phyloP scores from a whole-genome alignment of 106 monocot species.

The Agapanthus africanus region DNA sequence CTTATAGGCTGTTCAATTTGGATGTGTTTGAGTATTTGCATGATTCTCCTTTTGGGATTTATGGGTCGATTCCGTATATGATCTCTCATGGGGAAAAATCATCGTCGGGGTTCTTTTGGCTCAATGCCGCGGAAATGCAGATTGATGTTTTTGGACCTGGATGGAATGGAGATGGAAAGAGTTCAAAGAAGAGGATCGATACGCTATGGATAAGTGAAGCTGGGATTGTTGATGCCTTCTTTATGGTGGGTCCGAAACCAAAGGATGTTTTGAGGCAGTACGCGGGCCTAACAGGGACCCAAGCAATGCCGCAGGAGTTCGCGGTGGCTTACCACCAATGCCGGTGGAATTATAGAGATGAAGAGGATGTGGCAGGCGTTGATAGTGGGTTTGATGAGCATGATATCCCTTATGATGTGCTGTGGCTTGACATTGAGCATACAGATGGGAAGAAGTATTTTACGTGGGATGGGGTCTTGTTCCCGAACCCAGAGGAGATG shows the following conservation, averaged over 20 bases:
- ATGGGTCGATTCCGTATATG: slow-evolving; percentile 96
- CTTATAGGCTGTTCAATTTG: slow-evolving; percentile 86
- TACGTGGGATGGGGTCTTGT: slow-evolving; percentile 76
- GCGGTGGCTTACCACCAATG: slow-evolving; percentile 91
- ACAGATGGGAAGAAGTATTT: slow-evolving; percentile 91
- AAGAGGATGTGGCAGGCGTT: slow-evolving; percentile 79
- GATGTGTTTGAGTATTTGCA: slow-evolving; percentile 93
- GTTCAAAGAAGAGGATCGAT: slow-evolving; percentile 32
- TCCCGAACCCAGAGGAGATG: slow-evolving; percentile 87
- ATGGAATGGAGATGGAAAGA: slow-evolving; percentile 37
- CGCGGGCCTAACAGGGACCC: slow-evolving; percentile 66
- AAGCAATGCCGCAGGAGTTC: slow-evolving; percentile 84
- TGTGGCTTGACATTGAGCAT: slow-evolving; percentile 99
- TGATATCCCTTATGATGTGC: slow-evolving; percentile 95
- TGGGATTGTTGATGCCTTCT: slow-evolving; percentile 85
- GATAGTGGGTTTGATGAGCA: slow-evolving; percentile 92
- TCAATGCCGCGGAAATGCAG: slow-evolving; percentile 98
- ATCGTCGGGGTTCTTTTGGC: slow-evolving; percentile 90
- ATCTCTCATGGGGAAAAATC: slow-evolving; percentile 57
- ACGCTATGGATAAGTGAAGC: slow-evolving; percentile 97
- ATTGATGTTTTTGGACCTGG: slow-evolving; percentile 89
- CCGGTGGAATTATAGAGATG: slow-evolving; percentile 97
- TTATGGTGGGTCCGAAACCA: slow-evolving; percentile 83
- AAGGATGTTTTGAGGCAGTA: slow-evolving; percentile 86
- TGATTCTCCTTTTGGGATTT: slow-evolving; percentile 89